Conservation (phyloP, 352 stramenopile genomes). For the Pythium pyrilobum region DNA sequence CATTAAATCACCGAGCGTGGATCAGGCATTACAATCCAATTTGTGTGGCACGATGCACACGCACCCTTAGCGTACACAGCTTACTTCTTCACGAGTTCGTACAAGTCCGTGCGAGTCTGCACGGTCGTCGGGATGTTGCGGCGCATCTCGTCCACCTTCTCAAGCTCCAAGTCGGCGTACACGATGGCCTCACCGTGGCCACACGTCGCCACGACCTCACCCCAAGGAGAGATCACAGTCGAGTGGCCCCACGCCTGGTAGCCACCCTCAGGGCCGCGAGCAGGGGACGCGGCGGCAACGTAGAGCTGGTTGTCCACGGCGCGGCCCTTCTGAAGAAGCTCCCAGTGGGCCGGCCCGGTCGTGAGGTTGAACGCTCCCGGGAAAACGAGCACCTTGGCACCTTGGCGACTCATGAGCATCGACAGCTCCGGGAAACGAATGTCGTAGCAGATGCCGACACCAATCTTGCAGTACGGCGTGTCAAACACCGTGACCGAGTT, state of each 20-base stretch:
- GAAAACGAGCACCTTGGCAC: constrained; percentile 86
- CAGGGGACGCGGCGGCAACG: constrained; percentile 95
- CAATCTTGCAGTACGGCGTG: constrained; percentile 91
- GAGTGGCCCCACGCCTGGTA: constrained; percentile 99
- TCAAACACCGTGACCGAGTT: constrained; percentile 84
- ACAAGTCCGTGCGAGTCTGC: constrained; percentile 96
- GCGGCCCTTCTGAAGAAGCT: constrained; percentile 95
- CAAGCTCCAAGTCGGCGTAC: constrained; percentile 95
- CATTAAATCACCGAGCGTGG: not conserved
- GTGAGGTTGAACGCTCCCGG: constrained; percentile 86
- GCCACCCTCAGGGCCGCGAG: constrained; percentile 89
- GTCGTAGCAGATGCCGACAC: constrained; percentile 99
- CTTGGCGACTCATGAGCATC: constrained; percentile 93
- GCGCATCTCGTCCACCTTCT: constrained; percentile 93
- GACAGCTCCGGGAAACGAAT: constrained; percentile 99
- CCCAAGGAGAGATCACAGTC: constrained; percentile 96
- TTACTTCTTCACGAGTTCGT: constrained; percentile 87
- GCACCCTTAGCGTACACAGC: no score
- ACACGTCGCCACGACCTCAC: constrained; percentile 94
- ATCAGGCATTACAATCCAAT: not conserved
- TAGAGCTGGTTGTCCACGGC: constrained; percentile 95
- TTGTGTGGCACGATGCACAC: no score
- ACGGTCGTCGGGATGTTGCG: constrained; percentile 93
- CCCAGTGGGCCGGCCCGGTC: constrained; percentile 97
- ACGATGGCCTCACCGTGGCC: constrained; percentile 92